phyloP scores from a whole-genome alignment of 495 filamentous ascomycete species.

The Aspergillus affinis region DNA sequence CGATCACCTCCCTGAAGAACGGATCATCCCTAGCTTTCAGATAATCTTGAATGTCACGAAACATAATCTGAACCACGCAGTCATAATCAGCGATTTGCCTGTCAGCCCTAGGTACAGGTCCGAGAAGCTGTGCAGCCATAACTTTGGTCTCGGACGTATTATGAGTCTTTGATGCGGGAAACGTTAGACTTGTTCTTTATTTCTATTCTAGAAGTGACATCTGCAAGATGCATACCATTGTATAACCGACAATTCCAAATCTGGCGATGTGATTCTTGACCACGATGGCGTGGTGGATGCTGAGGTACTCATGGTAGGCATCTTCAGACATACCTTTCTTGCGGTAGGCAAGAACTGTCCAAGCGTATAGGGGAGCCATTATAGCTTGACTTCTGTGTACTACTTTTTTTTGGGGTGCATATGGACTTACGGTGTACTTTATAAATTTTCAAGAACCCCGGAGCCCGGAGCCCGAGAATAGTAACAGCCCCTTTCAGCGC shows the following conservation, averaged over 20 bases:
- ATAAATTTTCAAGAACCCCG: no score
- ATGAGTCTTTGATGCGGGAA: no score
- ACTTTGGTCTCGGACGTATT: no score
- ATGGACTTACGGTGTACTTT: no score
- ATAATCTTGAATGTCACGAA: slow-evolving; percentile 11
- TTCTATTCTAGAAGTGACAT: no score
- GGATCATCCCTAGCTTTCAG: slow-evolving; percentile 6
- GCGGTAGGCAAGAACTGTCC: slow-evolving; percentile 10
- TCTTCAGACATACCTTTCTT: slow-evolving; percentile 14
- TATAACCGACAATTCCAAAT: slow-evolving; percentile 8
- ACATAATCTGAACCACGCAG: slow-evolving; percentile 8
- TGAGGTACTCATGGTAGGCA: slow-evolving; percentile 13
- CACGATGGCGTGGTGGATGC: background rate
- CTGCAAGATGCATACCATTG: background rate
- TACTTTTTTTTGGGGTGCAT: no score
- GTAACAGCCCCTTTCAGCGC: no score
- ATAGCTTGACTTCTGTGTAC: no score
- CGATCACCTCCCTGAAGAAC: slow-evolving; percentile 4
- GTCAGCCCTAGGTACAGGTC: no score
- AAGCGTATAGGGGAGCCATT: background rate
- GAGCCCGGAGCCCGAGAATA: no score
- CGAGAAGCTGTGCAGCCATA: no score
- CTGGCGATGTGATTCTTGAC: slow-evolving; percentile 2
- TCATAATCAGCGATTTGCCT: background rate
- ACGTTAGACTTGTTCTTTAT: no score